Conservation (phyloP, 768 basidiomycete genomes). For the Pholiota conissans region DNA sequence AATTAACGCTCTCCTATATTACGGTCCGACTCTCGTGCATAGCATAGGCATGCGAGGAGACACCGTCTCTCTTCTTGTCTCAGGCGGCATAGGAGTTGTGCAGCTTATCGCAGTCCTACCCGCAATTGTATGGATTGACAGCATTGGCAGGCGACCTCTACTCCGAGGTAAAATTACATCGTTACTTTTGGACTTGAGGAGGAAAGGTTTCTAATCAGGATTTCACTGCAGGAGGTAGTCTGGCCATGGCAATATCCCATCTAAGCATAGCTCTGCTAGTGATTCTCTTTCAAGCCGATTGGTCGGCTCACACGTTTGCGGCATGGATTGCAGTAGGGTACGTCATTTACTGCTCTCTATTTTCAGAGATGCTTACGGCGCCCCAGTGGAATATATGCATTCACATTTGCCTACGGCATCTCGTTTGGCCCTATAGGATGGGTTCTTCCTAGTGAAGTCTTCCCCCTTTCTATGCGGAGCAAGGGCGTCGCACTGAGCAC, state of each 20-base stretch:
- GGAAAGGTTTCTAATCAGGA: background rate
- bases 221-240: conserved; percentile 46
- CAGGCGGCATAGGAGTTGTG: conserved; percentile 78
- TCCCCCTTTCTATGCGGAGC: conserved; percentile 75
- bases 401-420: conserved; percentile 76
- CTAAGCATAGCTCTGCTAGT: conserved; percentile 66
- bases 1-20: conserved; percentile 83
- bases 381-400: conserved; percentile 63
- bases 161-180: conserved; percentile 40
- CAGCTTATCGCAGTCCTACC: conserved; percentile 79
- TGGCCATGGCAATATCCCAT: conserved; percentile 65
- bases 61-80: conserved; percentile 60
- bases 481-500: conserved; percentile 84
- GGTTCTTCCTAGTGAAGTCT: conserved; percentile 84
- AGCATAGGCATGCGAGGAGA: conserved; percentile 65
- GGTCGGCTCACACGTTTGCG: conserved; percentile 55
- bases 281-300: conserved; percentile 48
- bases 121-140: conserved; percentile 68
- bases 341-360: conserved; percentile 15
- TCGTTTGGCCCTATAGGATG: conserved; percentile 82
- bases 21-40: conserved; percentile 71
- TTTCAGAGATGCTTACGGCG: background rate
- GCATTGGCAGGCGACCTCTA: conserved; percentile 62
- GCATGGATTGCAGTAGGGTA: conserved; percentile 74
- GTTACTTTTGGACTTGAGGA: background rate